These are phyloP conservation scores for Fusarium annulatum DNA, from an alignment of 2,329 filamentous ascomycete species.

Conservation along the genomic window DNA sequence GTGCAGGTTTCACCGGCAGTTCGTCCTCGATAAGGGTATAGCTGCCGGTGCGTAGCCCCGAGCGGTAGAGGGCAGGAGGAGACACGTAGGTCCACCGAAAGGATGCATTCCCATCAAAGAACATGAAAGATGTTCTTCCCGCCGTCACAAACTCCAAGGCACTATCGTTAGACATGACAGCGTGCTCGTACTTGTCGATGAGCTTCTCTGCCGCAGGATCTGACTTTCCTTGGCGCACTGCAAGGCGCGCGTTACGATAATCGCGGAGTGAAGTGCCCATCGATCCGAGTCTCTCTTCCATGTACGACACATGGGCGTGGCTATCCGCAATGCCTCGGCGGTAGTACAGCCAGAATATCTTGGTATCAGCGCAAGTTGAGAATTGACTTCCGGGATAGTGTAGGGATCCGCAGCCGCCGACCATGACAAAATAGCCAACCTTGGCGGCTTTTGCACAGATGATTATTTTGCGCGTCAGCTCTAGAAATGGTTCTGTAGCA, in stretches of 20 bases:
- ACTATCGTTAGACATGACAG: neutral
- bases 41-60: conserved; percentile 6
- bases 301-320: conserved; percentile 17
- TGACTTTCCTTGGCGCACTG: neutral
- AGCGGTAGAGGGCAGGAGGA: conserved; percentile 9
- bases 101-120: conserved; percentile 18
- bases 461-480: conserved; percentile 5
- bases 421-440: conserved; percentile 21
- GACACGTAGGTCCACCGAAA: conserved; percentile 23
- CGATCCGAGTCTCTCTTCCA: conserved; percentile 15
- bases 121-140: conserved; percentile 3
- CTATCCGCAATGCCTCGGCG: conserved; percentile 12
- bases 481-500: neutral
- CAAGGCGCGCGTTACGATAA: neutral
- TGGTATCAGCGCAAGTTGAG: conserved; percentile 12
- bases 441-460: neutral
- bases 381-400: neutral
- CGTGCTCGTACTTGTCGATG: neutral
- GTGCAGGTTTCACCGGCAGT: conserved; percentile 2
- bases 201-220: neutral
- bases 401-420: neutral
- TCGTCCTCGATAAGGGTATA: conserved; percentile 3
- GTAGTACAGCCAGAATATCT: conserved; percentile 11
- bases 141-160: conserved; percentile 11
- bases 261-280: neutral